Conservation (phyloP, 2,329 filamentous ascomycete species). For the Polychaeton citri region DNA sequence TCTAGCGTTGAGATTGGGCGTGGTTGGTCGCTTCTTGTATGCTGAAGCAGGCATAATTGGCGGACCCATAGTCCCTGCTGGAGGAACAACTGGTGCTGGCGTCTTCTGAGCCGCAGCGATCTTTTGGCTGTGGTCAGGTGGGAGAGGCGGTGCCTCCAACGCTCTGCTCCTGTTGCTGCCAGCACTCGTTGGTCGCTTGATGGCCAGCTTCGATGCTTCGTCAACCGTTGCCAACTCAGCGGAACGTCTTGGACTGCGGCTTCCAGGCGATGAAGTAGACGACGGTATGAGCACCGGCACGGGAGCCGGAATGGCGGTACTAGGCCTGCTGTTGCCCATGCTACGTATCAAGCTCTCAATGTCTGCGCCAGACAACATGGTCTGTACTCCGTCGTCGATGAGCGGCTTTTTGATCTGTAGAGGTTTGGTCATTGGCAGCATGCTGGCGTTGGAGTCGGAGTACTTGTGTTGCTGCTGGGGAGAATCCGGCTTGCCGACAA, state of each 20-base stretch:
- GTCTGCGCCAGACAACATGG: slow-evolving; percentile 64
- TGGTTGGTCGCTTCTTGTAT: slow-evolving; percentile 31
- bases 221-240: slow-evolving; percentile 3
- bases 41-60: slow-evolving; percentile 73
- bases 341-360: slow-evolving; percentile 63
- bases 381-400: slow-evolving; percentile 66
- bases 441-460: slow-evolving; percentile 1
- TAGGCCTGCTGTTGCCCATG: slow-evolving; percentile 22
- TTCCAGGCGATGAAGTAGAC: slow-evolving; percentile 1
- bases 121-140: slow-evolving; percentile 66
- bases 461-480: slow-evolving; percentile 1
- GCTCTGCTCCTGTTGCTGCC: slow-evolving; percentile 43
- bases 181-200: slow-evolving; percentile 55
- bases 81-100: slow-evolving; percentile 30
- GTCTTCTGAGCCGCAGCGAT: slow-evolving; percentile 59
- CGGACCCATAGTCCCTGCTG: slow-evolving; percentile 56
- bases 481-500: slow-evolving; percentile 1
- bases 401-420: slow-evolving; percentile 8
- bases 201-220: slow-evolving; percentile 1
- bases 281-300: not conserved
- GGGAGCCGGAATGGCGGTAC: not conserved
- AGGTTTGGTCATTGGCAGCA: slow-evolving; percentile 3
- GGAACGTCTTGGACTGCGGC: slow-evolving; percentile 5
- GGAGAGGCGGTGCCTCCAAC: slow-evolving; percentile 55
- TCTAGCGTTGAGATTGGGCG: slow-evolving; percentile 10